Base-by-base conservation (phyloP, 1,284 basidiomycete genomes). In the Trichosporon sp. region DNA sequence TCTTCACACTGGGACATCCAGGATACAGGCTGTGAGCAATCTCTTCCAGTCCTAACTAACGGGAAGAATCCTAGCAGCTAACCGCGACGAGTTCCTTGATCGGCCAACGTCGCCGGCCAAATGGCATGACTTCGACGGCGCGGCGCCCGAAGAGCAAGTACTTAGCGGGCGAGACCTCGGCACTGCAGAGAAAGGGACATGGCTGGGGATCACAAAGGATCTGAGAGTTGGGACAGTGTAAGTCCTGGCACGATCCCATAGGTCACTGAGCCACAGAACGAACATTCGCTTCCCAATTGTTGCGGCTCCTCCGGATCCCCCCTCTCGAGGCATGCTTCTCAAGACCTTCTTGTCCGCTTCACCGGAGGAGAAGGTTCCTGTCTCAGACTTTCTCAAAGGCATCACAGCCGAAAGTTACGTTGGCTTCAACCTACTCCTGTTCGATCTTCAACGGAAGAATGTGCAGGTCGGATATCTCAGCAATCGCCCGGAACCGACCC, bases 361-460 rank as follows among this genome's bases (percentile, higher is more conserved):
- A 5, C 76, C 77, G 1, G 14, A 64, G 1, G 6, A 70, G 14
- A 19, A 65, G 14, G 54, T 64, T 7, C 37, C 37, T 5, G 70
- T 79, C 5, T 51, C 74, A 7, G 71, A 72, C 0, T 80, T 78
- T 48, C 73, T 82, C n/a, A n/a, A 67, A 4, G 43, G 71, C 0
- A 71, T 26, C 26, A 26, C 26, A 26, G 26, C 26, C 26, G 26
- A 26, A 26, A 26, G 26, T 26, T 26, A 26, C 68, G 80, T 80
- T 35, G 82, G 83, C 1, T 83, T 83, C 79, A 84, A 84, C 71
- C 76, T 84, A n/a, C 73, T 83, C 0, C 65, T 82, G 0, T 81
- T 83, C 73, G 72, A 77, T n/a, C 69, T 83, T 1, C 66, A 70
- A n/a, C 56, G 0, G 16, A 68, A 11, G 63, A 73, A 0, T 26